These are phyloP conservation scores for Conidiobolus incongruus DNA, from an alignment of 371 early-diverging fungal species.

Conservation along the genomic window DNA sequence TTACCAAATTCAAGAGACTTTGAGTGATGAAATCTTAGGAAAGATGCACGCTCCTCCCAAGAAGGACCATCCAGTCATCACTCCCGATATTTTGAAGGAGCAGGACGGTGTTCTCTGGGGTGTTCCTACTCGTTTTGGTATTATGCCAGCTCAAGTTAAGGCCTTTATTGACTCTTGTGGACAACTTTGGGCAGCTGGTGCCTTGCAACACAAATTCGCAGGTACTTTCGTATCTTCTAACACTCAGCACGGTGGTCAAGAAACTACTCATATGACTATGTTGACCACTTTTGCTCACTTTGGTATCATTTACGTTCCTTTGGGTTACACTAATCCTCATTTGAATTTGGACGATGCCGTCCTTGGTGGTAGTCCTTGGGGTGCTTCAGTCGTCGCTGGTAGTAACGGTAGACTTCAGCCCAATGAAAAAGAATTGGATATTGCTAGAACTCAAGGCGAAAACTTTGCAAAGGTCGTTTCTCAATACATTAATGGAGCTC, in stretches of 20 bases:
- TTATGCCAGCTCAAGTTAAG: conserved; percentile 53
- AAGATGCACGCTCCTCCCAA: conserved; percentile 47
- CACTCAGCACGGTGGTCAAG: conserved; percentile 56
- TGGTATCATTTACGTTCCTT: no score
- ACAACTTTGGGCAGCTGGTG: conserved; percentile 42
- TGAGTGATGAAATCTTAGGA: conserved; percentile 30
- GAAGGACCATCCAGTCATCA: conserved; percentile 30
- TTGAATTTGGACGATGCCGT: no score
- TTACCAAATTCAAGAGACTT: conserved; percentile 33
- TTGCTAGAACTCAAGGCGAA: no score
- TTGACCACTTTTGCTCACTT: no score
- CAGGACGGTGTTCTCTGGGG: conserved; percentile 66
- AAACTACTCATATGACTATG: no score
- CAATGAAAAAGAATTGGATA: no score
- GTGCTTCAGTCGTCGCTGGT: no score
- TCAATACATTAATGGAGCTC: no score
- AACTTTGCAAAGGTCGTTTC: no score
- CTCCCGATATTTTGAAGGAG: conserved; percentile 23
- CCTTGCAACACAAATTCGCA: conserved; percentile 43
- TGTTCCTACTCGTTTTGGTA: conserved; percentile 50
- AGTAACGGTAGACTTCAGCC: no score
- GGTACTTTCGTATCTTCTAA: conserved; percentile 50
- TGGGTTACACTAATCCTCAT: no score
- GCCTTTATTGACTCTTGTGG: conserved; percentile 49
- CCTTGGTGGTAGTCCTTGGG: no score